Evolutionary conservation across 2,329 filamentous ascomycete genomes (phyloP).

Genomic region (Sarocladium brachiariae): DNA sequence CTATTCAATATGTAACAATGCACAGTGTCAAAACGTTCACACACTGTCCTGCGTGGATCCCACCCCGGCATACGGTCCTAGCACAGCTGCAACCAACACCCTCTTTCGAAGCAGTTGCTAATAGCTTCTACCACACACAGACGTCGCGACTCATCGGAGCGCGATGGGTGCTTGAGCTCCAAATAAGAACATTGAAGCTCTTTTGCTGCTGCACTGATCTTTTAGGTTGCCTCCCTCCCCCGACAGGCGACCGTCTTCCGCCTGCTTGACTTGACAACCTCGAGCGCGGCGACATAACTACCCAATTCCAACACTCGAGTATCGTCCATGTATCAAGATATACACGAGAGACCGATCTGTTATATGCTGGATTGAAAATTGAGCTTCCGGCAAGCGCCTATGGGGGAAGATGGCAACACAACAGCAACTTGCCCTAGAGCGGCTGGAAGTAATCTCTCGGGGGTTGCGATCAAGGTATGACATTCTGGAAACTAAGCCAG

Average conservation of each 20-base stretch:
- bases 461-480: constrained; percentile 50
- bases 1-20: not conserved
- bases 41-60: not conserved
- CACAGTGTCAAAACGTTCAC: not conserved
- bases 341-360: not conserved
- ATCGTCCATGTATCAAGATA: constrained; percentile 1
- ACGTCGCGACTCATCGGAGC: not conserved
- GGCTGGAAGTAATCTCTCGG: constrained; percentile 46
- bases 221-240: too few relatives aligned
- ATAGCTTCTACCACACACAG: not conserved
- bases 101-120: not conserved
- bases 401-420: constrained; percentile 34
- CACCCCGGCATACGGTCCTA: not conserved
- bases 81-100: not conserved
- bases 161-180: not conserved
- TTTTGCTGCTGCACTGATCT: not conserved
- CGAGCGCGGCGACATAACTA: not conserved
- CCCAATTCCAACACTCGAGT: not conserved
- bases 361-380: constrained; percentile 6
- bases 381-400: constrained; percentile 15
- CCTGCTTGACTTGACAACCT: not conserved
- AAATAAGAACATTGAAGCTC: not conserved
- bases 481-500: not conserved
- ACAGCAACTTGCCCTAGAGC: constrained; percentile 47
- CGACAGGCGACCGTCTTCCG: too few relatives aligned